Percentiles rank a stretch among this genome's conserved stretches.
Conservation (phyloP, 2,329 filamentous ascomycete species). For the Pyricularia grisea region DNA sequence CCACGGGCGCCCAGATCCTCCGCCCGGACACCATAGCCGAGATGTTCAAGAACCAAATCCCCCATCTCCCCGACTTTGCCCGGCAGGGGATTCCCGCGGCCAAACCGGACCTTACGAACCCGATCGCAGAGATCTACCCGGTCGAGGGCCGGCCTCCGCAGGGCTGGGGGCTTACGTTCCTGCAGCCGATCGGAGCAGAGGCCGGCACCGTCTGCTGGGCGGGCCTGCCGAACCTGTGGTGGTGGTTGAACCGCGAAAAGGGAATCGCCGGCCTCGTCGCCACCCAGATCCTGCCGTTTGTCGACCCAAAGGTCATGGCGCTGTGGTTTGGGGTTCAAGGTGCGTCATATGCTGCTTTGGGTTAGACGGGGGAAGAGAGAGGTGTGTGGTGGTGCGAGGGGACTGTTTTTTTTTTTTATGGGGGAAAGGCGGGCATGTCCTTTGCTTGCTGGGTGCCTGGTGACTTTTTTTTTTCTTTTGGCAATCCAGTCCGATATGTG, state of each 20-base stretch:
- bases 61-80: not conserved
- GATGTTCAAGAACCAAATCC: slow-evolving; percentile 36
- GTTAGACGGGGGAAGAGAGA: too few species aligned
- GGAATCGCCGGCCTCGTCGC: not conserved
- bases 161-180: not conserved
- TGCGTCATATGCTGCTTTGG: not conserved
- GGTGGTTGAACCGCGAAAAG: not conserved
- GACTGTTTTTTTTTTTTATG: not conserved
- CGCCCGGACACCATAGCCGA: slow-evolving; percentile 42
- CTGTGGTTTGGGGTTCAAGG: not conserved
- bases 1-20: slow-evolving; percentile 26
- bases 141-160: not conserved
- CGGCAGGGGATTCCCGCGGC: not conserved
- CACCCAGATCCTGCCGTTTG: not conserved
- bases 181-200: not conserved
- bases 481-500: not conserved
- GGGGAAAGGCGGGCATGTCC: not conserved
- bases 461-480: not conserved
- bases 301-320: not conserved
- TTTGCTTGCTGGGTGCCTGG: too few species aligned
- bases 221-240: not conserved
- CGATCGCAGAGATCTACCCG: not conserved
- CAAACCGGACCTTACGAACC: not conserved
- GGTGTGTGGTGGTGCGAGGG: too few species aligned
- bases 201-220: not conserved